Evolutionary conservation across 768 basidiomycete genomes (phyloP), one percentile per base, ranked within the genome.

Genomic region (Sistotremastrum suecicum): DNA sequence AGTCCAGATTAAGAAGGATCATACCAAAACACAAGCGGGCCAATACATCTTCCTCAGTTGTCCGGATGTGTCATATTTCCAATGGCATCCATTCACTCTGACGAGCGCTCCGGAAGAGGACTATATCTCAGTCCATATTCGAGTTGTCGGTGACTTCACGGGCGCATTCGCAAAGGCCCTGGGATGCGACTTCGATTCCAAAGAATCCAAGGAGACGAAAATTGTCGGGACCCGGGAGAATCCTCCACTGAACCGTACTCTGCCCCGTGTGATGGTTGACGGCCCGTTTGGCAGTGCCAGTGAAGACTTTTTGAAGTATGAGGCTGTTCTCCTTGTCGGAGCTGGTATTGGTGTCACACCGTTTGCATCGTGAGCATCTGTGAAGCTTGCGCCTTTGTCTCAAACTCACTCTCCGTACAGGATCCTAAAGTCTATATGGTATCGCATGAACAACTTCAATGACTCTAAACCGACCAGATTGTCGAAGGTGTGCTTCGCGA

Each of bases 261-360:
- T 97, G 3, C 92, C 92, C 7, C 79, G 92, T 48, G 70, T 97
- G 56, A 95, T 95, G 91, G 76, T 97, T 42, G 92, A 97, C 56
- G 92, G 91, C 10, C 92, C 92, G 4, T 97, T 95, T 58, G 92
- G 92, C 9, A 81, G 77, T 50, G 89, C 92, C 6, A 81, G 78
- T 37, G 92, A 98, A 60, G 89, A 92, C 59, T 92, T 85, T 58
- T 67, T 86, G 58, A 89, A 88, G 45, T 91, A 77, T 53, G 90
- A 95, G 65, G 84, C 87, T 1, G 72, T 91, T 34, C 64, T 94
- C 33, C 76, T 95, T 36, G 86, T 92, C 41, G 91, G 89, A 52
- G 90, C 85, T 46, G 94, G 92, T 63, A 97, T 98, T 50, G 92
- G 92, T 54, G 90, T 95, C 34, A 95, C 92, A 0, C 92, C 92